Evolutionary conservation across 106 monocot genomes (phyloP), one percentile per base, ranked within the genome.

Genomic region (Acorus calamus): DNA sequence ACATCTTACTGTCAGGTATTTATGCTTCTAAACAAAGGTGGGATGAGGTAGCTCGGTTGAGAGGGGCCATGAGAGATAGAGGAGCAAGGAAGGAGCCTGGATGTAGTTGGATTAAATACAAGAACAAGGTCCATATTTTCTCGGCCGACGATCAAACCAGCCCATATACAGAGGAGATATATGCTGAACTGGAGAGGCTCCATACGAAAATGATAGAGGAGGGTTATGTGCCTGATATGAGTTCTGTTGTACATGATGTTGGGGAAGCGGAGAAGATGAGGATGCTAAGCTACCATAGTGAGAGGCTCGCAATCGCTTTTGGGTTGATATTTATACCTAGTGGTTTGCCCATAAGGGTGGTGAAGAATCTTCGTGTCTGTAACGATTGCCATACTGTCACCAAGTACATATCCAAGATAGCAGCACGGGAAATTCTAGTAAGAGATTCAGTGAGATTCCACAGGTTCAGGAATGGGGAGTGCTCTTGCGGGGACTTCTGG

Each of bases 401-500:
- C 45, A 89, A 89, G 52, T 70, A 68, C 51, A 85, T 89, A 52
- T 89, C 89, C 11, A 82, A 80, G 74, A 85, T 89, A 70, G 68
- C 52, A 57, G 75, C 73, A 11, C 70, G 89, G 11, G 89, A 89
- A 4, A 89, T 89, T 77, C 82, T 89, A 42, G 89, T 89, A 11
- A 74, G 89, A 63, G 89, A 89, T 82, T 65, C 82, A 45, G 85
- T 79, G 7, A 70, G 89, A 57, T 89, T 85, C 53, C 89, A 89
- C 62, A 79, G 80, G 58, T 89, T 85, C 13, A 85, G 77, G 49
- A 61, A 79, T 11, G 89, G 89, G 7, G 8, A 44, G 6, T 89
- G 89, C 69, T 89, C 89, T 14, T 89, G 89, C 70, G 82, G 85
- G 57, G 89, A 89, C 74, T 89, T 89, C 64, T 89, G 89, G 89